A percentile compares a stretch with the other conserved stretches of the same genome.
Conservation (phyloP, 176 grass and related monocot genomes). For the Carex kokanica region DNA sequence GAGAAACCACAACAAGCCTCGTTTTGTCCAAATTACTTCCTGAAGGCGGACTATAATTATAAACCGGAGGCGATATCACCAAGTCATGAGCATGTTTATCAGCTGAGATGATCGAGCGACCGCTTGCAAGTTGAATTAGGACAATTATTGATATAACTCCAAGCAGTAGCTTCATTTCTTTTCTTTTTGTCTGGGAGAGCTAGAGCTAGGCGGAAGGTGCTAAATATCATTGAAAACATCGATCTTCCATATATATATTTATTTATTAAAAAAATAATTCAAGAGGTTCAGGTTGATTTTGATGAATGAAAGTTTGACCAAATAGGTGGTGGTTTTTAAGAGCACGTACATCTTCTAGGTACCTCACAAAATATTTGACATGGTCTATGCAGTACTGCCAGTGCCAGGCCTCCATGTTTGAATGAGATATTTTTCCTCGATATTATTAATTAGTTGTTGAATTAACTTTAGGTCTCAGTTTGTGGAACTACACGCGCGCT, state of each 20-base stretch:
- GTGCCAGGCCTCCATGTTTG: no score
- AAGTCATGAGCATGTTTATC: neutral
- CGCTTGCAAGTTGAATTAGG: neutral
- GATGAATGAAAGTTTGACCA: neutral
- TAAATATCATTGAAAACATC: no score
- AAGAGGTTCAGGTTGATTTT: no score
- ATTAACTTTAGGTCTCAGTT: no score
- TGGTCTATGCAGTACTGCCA: no score
- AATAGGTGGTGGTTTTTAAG: neutral
- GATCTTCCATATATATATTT: no score
- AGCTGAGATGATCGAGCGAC: neutral
- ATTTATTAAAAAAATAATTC: no score
- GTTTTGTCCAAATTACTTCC: neutral
- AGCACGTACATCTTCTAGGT: neutral
- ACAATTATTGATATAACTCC: slow-evolving; percentile 1
- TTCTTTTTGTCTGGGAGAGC: neutral
- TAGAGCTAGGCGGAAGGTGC: neutral
- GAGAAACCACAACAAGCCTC: neutral
- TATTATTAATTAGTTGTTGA: no score
- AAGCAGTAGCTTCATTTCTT: slow-evolving; percentile 3
- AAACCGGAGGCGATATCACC: neutral
- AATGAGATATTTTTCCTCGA: no score
- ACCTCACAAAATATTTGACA: neutral
- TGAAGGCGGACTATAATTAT: neutral
- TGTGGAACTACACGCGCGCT: no score